A percentile compares a stretch with the other conserved stretches of the same genome.
Evolutionary conservation across 2,329 filamentous ascomycete species (phyloP).

Genomic region (Camptophora hylomeconis): DNA sequence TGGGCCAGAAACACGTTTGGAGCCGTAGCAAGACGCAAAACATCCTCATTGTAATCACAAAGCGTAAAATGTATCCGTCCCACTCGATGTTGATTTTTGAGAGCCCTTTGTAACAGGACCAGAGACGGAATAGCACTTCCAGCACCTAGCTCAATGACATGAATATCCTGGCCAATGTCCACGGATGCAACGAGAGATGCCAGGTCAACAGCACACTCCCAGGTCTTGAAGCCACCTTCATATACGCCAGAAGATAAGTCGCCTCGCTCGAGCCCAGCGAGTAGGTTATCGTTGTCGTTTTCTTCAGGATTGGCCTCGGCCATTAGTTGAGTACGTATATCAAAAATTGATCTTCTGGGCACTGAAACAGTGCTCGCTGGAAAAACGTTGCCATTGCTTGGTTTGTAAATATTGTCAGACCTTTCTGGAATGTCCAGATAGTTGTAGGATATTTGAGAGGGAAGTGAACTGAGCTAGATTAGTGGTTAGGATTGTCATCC

Average conservation of each 20-base stretch:
- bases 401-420: slow-evolving; percentile 21
- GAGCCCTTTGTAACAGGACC: slow-evolving; percentile 39
- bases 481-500: slow-evolving; percentile 5
- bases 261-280: slow-evolving; percentile 38
- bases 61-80: slow-evolving; percentile 38
- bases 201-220: slow-evolving; percentile 52
- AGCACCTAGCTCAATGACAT: slow-evolving; percentile 40
- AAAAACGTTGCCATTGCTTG: not conserved
- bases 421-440: slow-evolving; percentile 29
- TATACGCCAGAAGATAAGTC: slow-evolving; percentile 45
- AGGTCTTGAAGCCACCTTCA: slow-evolving; percentile 56
- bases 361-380: slow-evolving; percentile 1
- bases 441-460: slow-evolving; percentile 48
- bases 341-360: slow-evolving; percentile 45
- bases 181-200: slow-evolving; percentile 23
- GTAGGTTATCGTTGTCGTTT: slow-evolving; percentile 29
- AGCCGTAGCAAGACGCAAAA: slow-evolving; percentile 46
- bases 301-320: slow-evolving; percentile 34
- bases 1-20: slow-evolving; percentile 49
- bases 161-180: slow-evolving; percentile 27
- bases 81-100: slow-evolving; percentile 20
- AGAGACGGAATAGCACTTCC: slow-evolving; percentile 49
- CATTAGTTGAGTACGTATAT: slow-evolving; percentile 51
- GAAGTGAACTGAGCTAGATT: slow-evolving; percentile 38
- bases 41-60: slow-evolving; percentile 48